Conservation (phyloP, 305 asterid genomes). For the Nicotiana rustica region DNA sequence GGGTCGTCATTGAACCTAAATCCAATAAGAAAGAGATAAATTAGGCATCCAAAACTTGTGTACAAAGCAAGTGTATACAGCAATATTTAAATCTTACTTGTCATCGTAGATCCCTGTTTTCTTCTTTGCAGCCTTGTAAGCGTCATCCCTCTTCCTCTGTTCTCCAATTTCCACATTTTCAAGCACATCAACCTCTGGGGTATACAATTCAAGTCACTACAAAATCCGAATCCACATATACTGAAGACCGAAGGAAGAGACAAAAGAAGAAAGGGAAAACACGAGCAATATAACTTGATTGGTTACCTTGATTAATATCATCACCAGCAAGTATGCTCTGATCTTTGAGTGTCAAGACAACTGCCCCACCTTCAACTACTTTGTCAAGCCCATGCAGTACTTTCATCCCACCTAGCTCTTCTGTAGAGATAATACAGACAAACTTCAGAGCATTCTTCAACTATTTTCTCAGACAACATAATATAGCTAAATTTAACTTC, state of each 20-base stretch:
- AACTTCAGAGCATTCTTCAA: conserved; percentile 34
- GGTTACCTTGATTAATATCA: conserved; percentile 81
- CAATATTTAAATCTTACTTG: conserved; percentile 58
- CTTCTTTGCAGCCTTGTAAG: conserved; percentile 88
- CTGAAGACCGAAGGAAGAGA: conserved; percentile 52
- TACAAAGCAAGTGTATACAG: not conserved
- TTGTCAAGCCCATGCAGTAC: conserved; percentile 94
- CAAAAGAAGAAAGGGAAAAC: conserved; percentile 33
- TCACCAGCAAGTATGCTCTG: conserved; percentile 89
- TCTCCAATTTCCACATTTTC: conserved; percentile 98
- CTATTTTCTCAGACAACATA: conserved; percentile 10
- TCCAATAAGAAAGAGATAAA: conserved; percentile 32
- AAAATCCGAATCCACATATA: conserved; percentile 90
- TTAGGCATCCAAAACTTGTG: conserved; percentile 32
- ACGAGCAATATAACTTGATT: conserved; percentile 28
- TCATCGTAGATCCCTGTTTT: conserved; percentile 78
- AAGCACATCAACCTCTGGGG: conserved; percentile 96
- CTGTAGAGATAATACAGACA: conserved; percentile 45
- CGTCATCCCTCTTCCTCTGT: conserved; percentile 86
- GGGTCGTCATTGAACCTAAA: conserved; percentile 74
- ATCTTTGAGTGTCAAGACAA: conserved; percentile 94
- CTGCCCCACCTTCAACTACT: conserved; percentile 95
- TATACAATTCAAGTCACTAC: conserved; percentile 85
- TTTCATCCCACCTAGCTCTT: conserved; percentile 77
- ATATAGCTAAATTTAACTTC: not conserved